Percentiles rank a stretch among this genome's conserved stretches.
These are phyloP conservation scores for Letharia lupina DNA, from an alignment of 495 filamentous ascomycete species.

Conservation along the genomic window DNA sequence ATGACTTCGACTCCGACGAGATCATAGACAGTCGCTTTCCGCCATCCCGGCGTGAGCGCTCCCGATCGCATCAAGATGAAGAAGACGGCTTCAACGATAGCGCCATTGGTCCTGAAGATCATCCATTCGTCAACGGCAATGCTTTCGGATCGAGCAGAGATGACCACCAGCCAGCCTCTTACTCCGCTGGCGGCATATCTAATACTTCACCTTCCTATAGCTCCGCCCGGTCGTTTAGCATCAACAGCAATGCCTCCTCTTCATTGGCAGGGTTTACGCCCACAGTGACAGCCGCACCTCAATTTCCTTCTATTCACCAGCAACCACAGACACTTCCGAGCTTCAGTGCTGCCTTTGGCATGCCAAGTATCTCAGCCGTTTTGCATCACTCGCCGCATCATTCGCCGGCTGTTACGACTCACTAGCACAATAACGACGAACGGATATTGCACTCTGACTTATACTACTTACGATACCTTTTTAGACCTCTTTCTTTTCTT, in stretches of 20 bases:
- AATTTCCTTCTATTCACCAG: constrained; percentile 1
- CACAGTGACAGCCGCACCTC: constrained; percentile 15
- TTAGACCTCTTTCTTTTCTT: neutral
- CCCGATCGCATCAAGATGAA: constrained; percentile 15
- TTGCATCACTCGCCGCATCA: constrained; percentile 7
- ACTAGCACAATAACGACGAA: neutral
- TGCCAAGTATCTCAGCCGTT: constrained; percentile 7
- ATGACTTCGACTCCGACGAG: constrained; percentile 8
- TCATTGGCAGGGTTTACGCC: constrained; percentile 14
- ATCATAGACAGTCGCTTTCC: constrained; percentile 6
- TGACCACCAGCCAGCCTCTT: constrained; percentile 8
- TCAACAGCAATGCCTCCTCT: constrained; percentile 1
- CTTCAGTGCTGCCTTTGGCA: constrained; percentile 11
- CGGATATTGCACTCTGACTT: neutral
- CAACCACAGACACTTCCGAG: constrained; percentile 9
- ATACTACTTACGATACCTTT: neutral
- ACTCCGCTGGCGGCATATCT: constrained; percentile 6
- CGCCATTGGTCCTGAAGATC: constrained; percentile 5
- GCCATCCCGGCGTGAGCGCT: neutral
- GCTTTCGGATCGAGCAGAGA: neutral
- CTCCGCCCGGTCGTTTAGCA: constrained; percentile 17
- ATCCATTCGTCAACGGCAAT: constrained; percentile 2
- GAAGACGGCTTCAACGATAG: constrained; percentile 15
- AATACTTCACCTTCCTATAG: constrained; percentile 6
- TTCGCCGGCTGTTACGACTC: constrained; percentile 12